Conservation (phyloP, 2,329 filamentous ascomycete genomes). For the Ophiocordyceps camponoti-rufipedis region DNA sequence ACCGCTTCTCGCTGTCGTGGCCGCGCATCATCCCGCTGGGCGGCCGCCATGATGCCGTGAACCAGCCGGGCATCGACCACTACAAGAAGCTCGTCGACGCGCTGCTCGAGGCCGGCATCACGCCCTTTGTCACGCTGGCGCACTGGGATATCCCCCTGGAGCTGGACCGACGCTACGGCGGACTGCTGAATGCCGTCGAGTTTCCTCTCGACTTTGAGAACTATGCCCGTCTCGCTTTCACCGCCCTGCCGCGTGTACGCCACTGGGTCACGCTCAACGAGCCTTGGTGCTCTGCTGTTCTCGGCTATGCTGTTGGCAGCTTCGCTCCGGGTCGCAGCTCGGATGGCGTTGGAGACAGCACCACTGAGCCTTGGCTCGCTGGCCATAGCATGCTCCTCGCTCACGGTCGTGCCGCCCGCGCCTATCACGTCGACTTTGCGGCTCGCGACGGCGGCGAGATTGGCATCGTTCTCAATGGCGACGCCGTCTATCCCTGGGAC, state of each 20-base stretch:
- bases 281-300: conserved; percentile 8
- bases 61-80: conserved; percentile 39
- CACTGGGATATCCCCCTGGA: conserved; percentile 37
- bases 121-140: conserved; percentile 43
- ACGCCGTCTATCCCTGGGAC: conserved; percentile 20
- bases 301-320: background rate
- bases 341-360: conserved; percentile 7
- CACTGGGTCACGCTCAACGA: conserved; percentile 23
- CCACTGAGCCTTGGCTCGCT: conserved; percentile 18
- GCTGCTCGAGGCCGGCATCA: conserved; percentile 35
- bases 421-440: conserved; percentile 15
- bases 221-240: conserved; percentile 17
- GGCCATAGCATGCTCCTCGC: conserved; percentile 17
- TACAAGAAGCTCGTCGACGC: conserved; percentile 43
- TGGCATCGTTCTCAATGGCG: conserved; percentile 18
- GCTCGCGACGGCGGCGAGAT: conserved; percentile 12
- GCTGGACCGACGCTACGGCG: conserved; percentile 18
- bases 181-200: conserved; percentile 13
- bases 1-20: conserved; percentile 50
- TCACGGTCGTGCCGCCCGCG: conserved; percentile 14
- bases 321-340: background rate
- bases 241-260: conserved; percentile 17
- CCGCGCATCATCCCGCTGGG: conserved; percentile 47
- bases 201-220: conserved; percentile 16
- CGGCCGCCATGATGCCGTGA: conserved; percentile 42